These are phyloP conservation scores for Dujonia santamariae DNA, from an alignment of 1,139 yeast species.

Conservation along the genomic window DNA sequence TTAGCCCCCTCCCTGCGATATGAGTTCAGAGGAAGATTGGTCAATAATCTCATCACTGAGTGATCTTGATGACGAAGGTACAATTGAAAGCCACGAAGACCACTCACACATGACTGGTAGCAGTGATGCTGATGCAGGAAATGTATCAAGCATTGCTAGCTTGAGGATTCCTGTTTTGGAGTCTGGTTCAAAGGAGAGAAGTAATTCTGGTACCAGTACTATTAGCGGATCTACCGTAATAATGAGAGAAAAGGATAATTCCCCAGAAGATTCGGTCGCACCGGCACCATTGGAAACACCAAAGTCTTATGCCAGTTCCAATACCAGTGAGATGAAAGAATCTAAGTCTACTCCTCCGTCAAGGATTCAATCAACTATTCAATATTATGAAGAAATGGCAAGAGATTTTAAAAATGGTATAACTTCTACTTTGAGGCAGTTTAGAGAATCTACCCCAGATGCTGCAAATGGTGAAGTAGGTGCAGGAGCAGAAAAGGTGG, in stretches of 20 bases:
- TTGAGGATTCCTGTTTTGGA: slow-evolving; percentile 16
- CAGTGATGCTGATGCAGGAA: slow-evolving; percentile 6
- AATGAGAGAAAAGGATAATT: background rate
- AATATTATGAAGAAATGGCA: slow-evolving; percentile 5
- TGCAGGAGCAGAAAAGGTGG: background rate
- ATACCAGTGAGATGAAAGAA: too few species aligned
- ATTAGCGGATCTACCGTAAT: background rate
- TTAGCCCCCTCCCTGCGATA: too few species aligned
- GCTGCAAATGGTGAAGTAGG: background rate
- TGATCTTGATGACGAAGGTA: slow-evolving; percentile 35
- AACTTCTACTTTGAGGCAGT: slow-evolving; percentile 2
- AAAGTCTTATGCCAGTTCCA: background rate
- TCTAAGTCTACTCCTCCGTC: slow-evolving; percentile 1
- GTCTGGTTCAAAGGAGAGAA: slow-evolving; percentile 2
- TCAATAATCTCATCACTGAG: slow-evolving; percentile 45
- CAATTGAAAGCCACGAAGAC: slow-evolving; percentile 14
- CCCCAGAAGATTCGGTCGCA: slow-evolving; percentile 1
- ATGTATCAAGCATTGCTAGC: slow-evolving; percentile 16
- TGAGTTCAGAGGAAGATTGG: slow-evolving; percentile 38
- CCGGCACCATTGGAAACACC: background rate
- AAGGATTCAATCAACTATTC: slow-evolving; percentile 3
- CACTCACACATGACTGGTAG: background rate
- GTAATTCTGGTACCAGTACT: background rate
- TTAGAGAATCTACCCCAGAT: background rate
- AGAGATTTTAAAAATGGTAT: slow-evolving; percentile 4